These are phyloP conservation scores for Colletotrichum eleusines DNA, from an alignment of 2,329 filamentous ascomycete genomes.

Conservation along the genomic window DNA sequence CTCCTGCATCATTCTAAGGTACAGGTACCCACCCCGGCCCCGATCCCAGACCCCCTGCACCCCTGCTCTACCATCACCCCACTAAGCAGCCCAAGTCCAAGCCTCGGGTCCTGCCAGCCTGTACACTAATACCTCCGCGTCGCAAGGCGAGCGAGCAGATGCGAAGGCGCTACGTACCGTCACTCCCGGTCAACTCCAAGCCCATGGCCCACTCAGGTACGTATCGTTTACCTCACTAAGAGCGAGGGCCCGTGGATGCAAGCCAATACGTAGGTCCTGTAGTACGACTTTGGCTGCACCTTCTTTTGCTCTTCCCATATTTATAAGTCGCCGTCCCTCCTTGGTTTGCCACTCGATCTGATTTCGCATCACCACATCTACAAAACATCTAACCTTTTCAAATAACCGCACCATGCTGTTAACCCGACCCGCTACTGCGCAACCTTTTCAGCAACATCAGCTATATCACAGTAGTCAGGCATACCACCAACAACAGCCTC, in stretches of 20 bases:
- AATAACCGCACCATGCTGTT: constrained; percentile 39
- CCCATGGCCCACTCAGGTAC: constrained; percentile 12
- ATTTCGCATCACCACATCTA: constrained; percentile 9
- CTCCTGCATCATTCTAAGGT: constrained; percentile 12
- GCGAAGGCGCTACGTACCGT: constrained; percentile 22
- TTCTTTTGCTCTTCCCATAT: constrained; percentile 28
- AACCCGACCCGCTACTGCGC: constrained; percentile 29
- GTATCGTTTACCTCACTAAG: constrained; percentile 27
- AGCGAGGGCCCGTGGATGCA: constrained; percentile 8
- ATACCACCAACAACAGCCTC: constrained; percentile 13
- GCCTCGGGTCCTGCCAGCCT: constrained; percentile 33
- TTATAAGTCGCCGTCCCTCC: constrained; percentile 38
- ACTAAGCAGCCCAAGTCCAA: constrained; percentile 21
- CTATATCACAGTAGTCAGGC: constrained; percentile 8
- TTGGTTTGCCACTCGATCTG: constrained; percentile 28
- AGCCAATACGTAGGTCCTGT: constrained; percentile 39
- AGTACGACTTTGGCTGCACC: constrained; percentile 9
- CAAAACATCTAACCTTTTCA: constrained; percentile 12
- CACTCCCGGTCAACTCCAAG: constrained; percentile 13
- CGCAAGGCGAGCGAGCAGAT: constrained; percentile 16
- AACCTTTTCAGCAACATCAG: constrained; percentile 33
- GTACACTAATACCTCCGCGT: constrained; percentile 27
- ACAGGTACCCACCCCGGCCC: constrained; percentile 11
- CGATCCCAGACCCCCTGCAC: constrained; percentile 26
- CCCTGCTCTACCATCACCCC: constrained; percentile 17